Conservation (phyloP, 2,329 filamentous ascomycete genomes). For the Sclerotinia subarctica region DNA sequence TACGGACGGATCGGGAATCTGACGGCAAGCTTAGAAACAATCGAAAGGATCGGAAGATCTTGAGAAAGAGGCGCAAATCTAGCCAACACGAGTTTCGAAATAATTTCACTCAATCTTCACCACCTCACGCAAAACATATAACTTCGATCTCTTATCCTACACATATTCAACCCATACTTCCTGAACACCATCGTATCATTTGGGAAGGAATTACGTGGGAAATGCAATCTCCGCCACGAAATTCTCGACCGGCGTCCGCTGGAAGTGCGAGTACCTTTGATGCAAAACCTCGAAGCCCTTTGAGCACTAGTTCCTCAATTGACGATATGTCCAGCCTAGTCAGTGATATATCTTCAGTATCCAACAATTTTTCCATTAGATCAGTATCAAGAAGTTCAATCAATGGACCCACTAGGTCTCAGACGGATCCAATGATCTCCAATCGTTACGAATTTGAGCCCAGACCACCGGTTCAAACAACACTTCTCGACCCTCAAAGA, state of each 20-base stretch:
- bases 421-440: constrained; percentile 20
- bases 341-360: constrained; percentile 28
- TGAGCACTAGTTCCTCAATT: constrained; percentile 32
- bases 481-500: constrained; percentile 14
- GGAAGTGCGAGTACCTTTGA: constrained; percentile 30
- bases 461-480: constrained; percentile 16
- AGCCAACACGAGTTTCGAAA: constrained; percentile 19
- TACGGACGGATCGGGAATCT: constrained; percentile 13
- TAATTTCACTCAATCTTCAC: neutral
- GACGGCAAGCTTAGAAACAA: neutral
- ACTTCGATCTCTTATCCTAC: constrained; percentile 27
- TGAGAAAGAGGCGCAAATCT: constrained; percentile 6
- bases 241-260: constrained; percentile 25
- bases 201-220: constrained; percentile 21
- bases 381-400: constrained; percentile 13
- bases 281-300: constrained; percentile 33
- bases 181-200: constrained; percentile 7
- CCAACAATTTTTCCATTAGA: constrained; percentile 9
- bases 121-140: constrained; percentile 23
- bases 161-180: constrained; percentile 23
- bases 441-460: constrained; percentile 24
- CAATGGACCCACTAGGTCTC: constrained; percentile 25
- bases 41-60: constrained; percentile 16
- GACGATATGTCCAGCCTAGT: constrained; percentile 29
- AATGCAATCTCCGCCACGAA: constrained; percentile 29